phyloP scores from a whole-genome alignment of 345 rosid species.

The Luvunga scandens region DNA sequence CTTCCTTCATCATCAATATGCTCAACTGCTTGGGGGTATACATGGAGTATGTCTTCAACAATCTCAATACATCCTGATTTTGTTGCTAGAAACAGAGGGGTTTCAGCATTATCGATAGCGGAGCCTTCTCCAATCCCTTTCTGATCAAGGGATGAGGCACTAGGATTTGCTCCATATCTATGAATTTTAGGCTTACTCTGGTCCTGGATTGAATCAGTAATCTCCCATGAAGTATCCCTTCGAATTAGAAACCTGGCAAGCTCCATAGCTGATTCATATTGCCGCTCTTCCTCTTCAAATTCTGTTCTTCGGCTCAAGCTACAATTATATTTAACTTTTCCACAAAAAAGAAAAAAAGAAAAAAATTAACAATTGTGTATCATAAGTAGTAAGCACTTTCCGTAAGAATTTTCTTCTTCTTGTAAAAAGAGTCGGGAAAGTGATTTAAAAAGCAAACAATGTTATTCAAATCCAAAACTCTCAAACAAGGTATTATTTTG shows the following conservation, averaged over 20 bases:
- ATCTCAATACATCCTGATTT: constrained; percentile 11
- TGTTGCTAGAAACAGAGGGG: constrained; percentile 7
- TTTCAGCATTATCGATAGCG: not conserved
- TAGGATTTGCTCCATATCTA: not conserved
- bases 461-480: too few relatives aligned
- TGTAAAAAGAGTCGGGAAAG: too few relatives aligned
- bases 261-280: constrained; percentile 2
- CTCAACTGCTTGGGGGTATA: not conserved
- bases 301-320: not conserved
- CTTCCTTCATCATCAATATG: not conserved
- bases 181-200: constrained; percentile 14
- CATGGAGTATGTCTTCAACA: constrained; percentile 6
- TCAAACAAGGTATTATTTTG: too few relatives aligned
- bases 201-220: not conserved
- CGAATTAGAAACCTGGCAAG: constrained; percentile 19
- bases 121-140: not conserved
- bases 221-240: constrained; percentile 23
- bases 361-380: not conserved
- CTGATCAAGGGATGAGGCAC: not conserved
- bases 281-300: not conserved
- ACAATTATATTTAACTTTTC: not conserved
- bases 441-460: too few relatives aligned
- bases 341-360: not conserved
- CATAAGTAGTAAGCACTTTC: not conserved
- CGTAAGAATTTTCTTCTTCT: not conserved